Base-by-base conservation (phyloP, 768 basidiomycete species). In the Lentinula detonsa region DNA sequence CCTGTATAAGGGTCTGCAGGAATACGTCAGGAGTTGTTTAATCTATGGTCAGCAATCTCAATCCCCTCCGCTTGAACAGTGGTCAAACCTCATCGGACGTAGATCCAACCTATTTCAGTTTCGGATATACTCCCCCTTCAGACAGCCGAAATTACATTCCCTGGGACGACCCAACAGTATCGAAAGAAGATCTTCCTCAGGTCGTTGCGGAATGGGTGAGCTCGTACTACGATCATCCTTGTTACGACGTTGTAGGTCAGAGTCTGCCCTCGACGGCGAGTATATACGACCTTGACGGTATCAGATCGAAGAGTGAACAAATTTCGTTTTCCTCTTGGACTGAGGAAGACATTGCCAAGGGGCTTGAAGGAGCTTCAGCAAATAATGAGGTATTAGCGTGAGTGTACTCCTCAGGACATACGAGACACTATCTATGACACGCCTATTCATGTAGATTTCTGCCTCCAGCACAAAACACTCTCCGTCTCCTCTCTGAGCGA, bases 61-160 rank as follows among this genome's bases (percentile, higher is more conserved):
- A 31, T 49, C 28, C 28, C 28, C 3, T 28, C 28, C 28, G 28
- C 28, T 28, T 28, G 28, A 28, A 28, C 28, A 28, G 28, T 43
- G 10, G 16, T 16, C 23, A 33, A 18, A 21, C 54, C 15, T 16
- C 42, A 48, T 2, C n/a, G 48, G n/a, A 2, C 4, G 10, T 34
- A 67, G 62, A 67, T 35, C 61, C 60, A 16, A 43, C 63, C 10
- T 34, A 50, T 39, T 37, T 62, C 4, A 31, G 57, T 7, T 64
- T 65, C n/a, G 66, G 66, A n/a, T 63, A 64, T 40, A 31, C 37
- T 8, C 60, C 37, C 8, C 65, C 64, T n/a, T 9, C 50, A 16
- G 62, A 45, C 16, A 49, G 23, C 34, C 35, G 18, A 31, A 43
- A 39, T 34, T 61, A 63, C 52, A 57, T 51, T 45, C 64, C 60